Base-by-base conservation (phyloP, 768 basidiomycete species). In the Macrolepiota albuminosa region DNA sequence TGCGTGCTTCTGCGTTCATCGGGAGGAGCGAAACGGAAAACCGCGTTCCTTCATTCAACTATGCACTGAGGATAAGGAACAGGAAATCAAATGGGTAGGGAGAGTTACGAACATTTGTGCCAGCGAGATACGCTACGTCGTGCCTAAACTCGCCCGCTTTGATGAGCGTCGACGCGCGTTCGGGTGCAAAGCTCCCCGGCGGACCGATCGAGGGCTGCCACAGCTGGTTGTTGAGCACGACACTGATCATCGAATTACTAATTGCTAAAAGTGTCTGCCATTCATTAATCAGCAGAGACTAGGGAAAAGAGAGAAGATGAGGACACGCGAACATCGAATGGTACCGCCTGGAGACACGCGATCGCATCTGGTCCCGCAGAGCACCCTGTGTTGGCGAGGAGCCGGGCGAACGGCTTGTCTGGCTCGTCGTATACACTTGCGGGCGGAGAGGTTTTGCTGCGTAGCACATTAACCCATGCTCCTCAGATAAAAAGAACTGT, bases 191-290 rank as follows among this genome's bases (percentile, higher is more conserved):
- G 66, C 81, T 85, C 2, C 81, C 82, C 0, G 70, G 55, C 1
- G 81, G 80, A 0, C 84, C 84, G 9, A 84, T 75, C 0, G 82
- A 61, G 0, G 84, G 84, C 61, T 85, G 74, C 84, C 84, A 85
- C 4, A 85, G 69, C 63, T 86, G 84, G 0, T 59, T 11, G 56
- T 86, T 84, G 31, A 86, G 67, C 1, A 78, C 79, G 0, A 70
- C 53, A 0, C 21, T 52, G 8, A 81, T 80, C 78, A 85, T 75
- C 0, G 63, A 49, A 60, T 83, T 82, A 40, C 76, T 80, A 47
- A 78, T 77, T 56, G 76, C 74, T 60, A 82, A 45, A 13, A 85
- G 71, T 3, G 73, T 79, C 84, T 85, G 14, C 39, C 16, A 40
- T 34, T n/a, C 29, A 1, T 16, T 16, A 43, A 21, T 3, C 6